A percentile compares a stretch with the other conserved stretches of the same genome.
phyloP scores from a whole-genome alignment of 2,329 filamentous ascomycete genomes.

The Sporothrix curviconia region DNA sequence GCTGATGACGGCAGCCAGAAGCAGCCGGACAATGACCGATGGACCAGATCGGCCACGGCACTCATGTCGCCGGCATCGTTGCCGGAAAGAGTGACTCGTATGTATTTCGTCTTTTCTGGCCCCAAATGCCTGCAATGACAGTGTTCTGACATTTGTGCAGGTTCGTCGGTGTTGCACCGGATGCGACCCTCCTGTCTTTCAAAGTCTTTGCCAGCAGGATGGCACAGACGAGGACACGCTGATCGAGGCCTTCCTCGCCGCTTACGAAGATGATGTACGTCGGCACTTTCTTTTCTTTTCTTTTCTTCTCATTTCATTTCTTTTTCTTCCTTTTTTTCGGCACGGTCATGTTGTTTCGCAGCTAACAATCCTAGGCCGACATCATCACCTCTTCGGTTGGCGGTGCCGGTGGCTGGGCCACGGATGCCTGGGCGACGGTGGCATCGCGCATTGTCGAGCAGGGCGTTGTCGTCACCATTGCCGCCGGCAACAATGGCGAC shows the following conservation, averaged over 20 bases:
- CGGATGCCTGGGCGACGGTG: constrained; percentile 44
- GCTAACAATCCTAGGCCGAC: constrained; percentile 30
- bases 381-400: constrained; percentile 52
- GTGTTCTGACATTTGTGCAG: background rate
- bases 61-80: constrained; percentile 25
- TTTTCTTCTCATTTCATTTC: background rate
- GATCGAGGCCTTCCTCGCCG: constrained; percentile 53
- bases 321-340: too few relatives aligned
- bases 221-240: constrained; percentile 45
- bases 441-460: constrained; percentile 47
- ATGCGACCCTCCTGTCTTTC: constrained; percentile 22
- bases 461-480: constrained; percentile 46
- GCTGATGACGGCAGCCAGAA: constrained; percentile 2
- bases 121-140: background rate
- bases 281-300: background rate
- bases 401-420: constrained; percentile 43
- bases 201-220: constrained; percentile 20
- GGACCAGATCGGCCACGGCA: constrained; percentile 22
- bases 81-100: constrained; percentile 18
- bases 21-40: constrained; percentile 22
- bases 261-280: constrained; percentile 46
- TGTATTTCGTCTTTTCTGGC: background rate
- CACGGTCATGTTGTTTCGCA: too few relatives aligned
- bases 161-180: constrained; percentile 23
- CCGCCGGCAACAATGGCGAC: constrained; percentile 42